Conservation (phyloP, 176 grass and related monocot genomes). For the Oryza longistaminata region DNA sequence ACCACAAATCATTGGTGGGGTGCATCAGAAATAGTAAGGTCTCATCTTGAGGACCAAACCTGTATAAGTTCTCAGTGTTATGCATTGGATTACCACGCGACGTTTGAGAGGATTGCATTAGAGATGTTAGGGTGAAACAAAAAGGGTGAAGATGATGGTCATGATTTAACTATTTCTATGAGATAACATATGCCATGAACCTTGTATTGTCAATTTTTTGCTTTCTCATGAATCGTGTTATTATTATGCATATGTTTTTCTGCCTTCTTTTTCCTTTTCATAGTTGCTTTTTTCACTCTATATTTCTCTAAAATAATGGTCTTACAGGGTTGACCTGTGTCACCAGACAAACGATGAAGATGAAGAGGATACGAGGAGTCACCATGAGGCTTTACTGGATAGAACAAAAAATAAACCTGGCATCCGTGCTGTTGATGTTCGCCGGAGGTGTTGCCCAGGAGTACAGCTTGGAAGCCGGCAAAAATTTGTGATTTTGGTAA, state of each 20-base stretch:
- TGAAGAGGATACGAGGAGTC: constrained; percentile 79
- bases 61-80: not conserved
- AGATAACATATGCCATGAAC: not conserved
- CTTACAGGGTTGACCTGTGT: constrained; percentile 93
- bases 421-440: constrained; percentile 44
- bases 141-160: not conserved
- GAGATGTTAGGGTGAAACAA: not conserved
- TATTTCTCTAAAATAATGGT: constrained; percentile 37
- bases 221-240: not conserved
- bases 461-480: constrained; percentile 90
- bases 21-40: not conserved
- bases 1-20: not conserved
- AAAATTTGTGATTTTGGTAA: constrained; percentile 97
- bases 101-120: not conserved
- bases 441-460: constrained; percentile 61
- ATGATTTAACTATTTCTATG: not conserved
- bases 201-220: not conserved
- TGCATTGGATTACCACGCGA: no score
- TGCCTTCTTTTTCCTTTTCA: not conserved
- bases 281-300: constrained; percentile 31
- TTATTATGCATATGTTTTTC: not conserved
- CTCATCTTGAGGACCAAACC: not conserved
- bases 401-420: constrained; percentile 66
- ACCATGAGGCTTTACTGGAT: constrained; percentile 82
- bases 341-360: constrained; percentile 98